These are phyloP conservation scores for Hypomontagnella monticulosa DNA, from an alignment of 495 filamentous ascomycete genomes.

Conservation along the genomic window DNA sequence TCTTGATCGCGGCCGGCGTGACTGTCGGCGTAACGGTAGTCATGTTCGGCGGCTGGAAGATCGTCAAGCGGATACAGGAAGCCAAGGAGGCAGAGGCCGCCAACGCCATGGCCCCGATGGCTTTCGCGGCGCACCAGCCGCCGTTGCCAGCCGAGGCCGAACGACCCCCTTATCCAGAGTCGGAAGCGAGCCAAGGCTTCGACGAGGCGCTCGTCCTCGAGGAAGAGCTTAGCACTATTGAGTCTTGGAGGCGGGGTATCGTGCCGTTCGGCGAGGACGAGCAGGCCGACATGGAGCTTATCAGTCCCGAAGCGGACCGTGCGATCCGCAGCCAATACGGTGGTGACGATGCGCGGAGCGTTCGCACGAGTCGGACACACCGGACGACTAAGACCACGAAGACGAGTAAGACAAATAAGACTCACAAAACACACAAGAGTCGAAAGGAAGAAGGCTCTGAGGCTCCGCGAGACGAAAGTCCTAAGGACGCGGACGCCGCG, in stretches of 20 bases:
- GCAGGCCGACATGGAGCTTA: constrained; percentile 85
- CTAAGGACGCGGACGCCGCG: constrained; percentile 27
- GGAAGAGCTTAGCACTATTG: constrained; percentile 71
- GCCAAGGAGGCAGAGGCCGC: constrained; percentile 55
- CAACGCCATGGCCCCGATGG: constrained; percentile 56
- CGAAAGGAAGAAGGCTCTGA: constrained; percentile 41
- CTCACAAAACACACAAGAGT: constrained; percentile 43
- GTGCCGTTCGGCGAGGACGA: constrained; percentile 66
- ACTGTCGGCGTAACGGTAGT: constrained; percentile 90
- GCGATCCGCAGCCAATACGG: constrained; percentile 54
- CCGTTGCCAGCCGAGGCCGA: not conserved
- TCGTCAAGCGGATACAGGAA: constrained; percentile 81
- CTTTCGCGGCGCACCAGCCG: constrained; percentile 37
- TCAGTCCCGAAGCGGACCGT: constrained; percentile 78
- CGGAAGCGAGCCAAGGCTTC: constrained; percentile 47
- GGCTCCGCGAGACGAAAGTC: constrained; percentile 40
- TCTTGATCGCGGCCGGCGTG: constrained; percentile 89
- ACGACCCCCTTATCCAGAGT: constrained; percentile 34
- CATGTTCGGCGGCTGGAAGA: constrained; percentile 95
- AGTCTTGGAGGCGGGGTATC: constrained; percentile 88
- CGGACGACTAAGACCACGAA: constrained; percentile 39
- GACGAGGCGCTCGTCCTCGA: constrained; percentile 62
- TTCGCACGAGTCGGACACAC: constrained; percentile 34
- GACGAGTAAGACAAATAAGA: constrained; percentile 38
- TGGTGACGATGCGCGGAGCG: constrained; percentile 46